Conservation (phyloP, 805 yeast species). For the Ogataea minuta region DNA sequence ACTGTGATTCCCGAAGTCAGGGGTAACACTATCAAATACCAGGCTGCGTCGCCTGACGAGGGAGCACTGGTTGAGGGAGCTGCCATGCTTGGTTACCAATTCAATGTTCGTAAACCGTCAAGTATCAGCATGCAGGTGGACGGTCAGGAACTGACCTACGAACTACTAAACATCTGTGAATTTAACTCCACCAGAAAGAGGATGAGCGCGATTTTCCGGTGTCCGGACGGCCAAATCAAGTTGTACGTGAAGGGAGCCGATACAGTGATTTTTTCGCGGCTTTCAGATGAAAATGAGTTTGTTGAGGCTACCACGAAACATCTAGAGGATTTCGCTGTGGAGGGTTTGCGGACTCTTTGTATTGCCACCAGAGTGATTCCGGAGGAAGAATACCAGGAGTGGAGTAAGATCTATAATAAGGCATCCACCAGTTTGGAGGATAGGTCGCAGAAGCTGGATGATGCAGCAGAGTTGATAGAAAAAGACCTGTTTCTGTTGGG, state of each 20-base stretch:
- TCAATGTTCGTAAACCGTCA: slow-evolving; percentile 81
- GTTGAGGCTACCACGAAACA: slow-evolving; percentile 81
- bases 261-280: slow-evolving; percentile 87
- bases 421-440: slow-evolving; percentile 82
- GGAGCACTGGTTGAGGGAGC: slow-evolving; percentile 99
- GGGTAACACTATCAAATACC: slow-evolving; percentile 77
- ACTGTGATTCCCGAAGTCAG: slow-evolving; percentile 92
- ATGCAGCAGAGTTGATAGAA: slow-evolving; percentile 87
- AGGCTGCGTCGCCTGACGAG: slow-evolving; percentile 99
- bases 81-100: slow-evolving; percentile 80
- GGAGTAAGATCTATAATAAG: slow-evolving; percentile 65
- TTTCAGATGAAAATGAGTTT: slow-evolving; percentile 70
- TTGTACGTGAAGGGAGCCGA: slow-evolving; percentile 97
- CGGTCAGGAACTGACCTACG: slow-evolving; percentile 59
- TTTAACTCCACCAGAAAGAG: slow-evolving; percentile 96
- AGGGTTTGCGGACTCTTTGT: slow-evolving; percentile 93
- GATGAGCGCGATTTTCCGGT: slow-evolving; percentile 92
- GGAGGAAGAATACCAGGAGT: slow-evolving; percentile 69
- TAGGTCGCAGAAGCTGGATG: slow-evolving; percentile 75
- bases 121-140: slow-evolving; percentile 63
- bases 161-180: slow-evolving; percentile 87
- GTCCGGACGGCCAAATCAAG: slow-evolving; percentile 90
- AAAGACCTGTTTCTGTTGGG: slow-evolving; percentile 77
- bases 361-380: slow-evolving; percentile 80
- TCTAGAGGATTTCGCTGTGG: slow-evolving; percentile 94